Base-by-base conservation (phyloP, 345 rosid genomes). In the Pelargonium nanum region DNA sequence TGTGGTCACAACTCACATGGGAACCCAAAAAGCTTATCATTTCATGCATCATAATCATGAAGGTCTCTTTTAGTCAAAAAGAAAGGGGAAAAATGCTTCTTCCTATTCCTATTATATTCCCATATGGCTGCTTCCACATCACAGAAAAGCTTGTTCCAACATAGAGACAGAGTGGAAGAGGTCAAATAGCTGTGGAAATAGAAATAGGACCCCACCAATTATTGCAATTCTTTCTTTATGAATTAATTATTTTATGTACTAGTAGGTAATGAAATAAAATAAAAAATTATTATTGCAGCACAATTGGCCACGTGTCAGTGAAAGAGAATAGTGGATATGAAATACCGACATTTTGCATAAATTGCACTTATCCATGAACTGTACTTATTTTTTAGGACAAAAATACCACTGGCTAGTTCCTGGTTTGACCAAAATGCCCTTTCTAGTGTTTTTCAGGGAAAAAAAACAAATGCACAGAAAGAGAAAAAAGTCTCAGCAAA, bases 251-350 rank as follows among this genome's bases (percentile, higher is more conserved):
- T 19, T 24, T 16, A 26, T 13, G 9, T 34, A n/a, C 25, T 12
- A 20, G 19, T 24, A 32, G 4, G 0, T 16, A 2, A 55, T 19
- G 4, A 44, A 48, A 64, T 61, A 22, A 44, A 60, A 20, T 17
- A 45, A 24, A 67, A 65, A 26, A 24, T 20, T 44, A 52, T 45
- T 20, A 68, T 57, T 44, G 69, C 56, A 58, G 56, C 66, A 72
- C 62, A 73, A 68, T 66, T 55, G 56, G 70, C 67, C 64, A 70
- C 60, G 52, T 65, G 69, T 63, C 57, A 19, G 16, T 24, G 64
- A 71, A 65, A 68, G 70, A 74, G 65, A 73, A 59, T 1, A 20
- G 19, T 62, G 61, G 26, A 63, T n/a, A 19, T 34, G 23, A 52
- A 48, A 45, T 24, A 20, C 61, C 51, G 55, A 67, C 61, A 58